A percentile compares a stretch with the other conserved stretches of the same genome.
Evolutionary conservation across 257 asterid species (phyloP).

Genomic region (Solanum clarkiae): DNA sequence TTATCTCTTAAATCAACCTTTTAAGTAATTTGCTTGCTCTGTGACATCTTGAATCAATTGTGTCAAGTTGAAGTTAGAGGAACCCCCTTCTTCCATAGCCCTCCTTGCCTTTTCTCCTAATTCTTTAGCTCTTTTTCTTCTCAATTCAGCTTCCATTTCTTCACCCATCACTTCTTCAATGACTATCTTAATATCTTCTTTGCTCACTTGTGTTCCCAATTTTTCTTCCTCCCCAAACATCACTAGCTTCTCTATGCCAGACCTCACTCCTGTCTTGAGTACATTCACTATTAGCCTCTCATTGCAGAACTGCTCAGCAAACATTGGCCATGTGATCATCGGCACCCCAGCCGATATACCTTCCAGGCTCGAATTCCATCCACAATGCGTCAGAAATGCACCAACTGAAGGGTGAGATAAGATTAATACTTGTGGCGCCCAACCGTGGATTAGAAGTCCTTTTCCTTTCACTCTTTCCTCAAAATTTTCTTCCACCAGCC

Average conservation of each 20-base stretch:
- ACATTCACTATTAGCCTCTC: constrained; percentile 19
- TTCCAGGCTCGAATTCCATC: constrained; percentile 15
- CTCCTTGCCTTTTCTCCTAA: constrained; percentile 20
- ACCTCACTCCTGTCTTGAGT: constrained; percentile 15
- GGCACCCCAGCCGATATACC: constrained; percentile 2
- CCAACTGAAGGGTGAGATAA: constrained; percentile 7
- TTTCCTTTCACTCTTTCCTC: constrained; percentile 1
- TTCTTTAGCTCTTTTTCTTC: constrained; percentile 21
- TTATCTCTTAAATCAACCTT: background rate
- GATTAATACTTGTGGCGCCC: constrained; percentile 17
- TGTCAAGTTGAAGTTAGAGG: constrained; percentile 14
- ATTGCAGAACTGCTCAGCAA: constrained; percentile 27
- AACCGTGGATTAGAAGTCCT: constrained; percentile 8
- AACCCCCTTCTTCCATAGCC: constrained; percentile 23
- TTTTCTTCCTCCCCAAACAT: constrained; percentile 4
- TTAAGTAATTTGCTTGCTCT: background rate
- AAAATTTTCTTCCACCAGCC: background rate
- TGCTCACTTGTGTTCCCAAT: background rate
- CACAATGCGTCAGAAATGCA: constrained; percentile 8
- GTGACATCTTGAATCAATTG: constrained; percentile 22
- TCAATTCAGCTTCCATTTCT: constrained; percentile 15
- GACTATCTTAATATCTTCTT: constrained; percentile 11
- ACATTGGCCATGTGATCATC: constrained; percentile 26
- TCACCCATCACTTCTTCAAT: constrained; percentile 11
- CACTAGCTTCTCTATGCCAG: constrained; percentile 9